Percentiles rank a stretch among this genome's conserved stretches.
phyloP scores from a whole-genome alignment of 2,329 filamentous ascomycete genomes.

The Paraphoma sp. region DNA sequence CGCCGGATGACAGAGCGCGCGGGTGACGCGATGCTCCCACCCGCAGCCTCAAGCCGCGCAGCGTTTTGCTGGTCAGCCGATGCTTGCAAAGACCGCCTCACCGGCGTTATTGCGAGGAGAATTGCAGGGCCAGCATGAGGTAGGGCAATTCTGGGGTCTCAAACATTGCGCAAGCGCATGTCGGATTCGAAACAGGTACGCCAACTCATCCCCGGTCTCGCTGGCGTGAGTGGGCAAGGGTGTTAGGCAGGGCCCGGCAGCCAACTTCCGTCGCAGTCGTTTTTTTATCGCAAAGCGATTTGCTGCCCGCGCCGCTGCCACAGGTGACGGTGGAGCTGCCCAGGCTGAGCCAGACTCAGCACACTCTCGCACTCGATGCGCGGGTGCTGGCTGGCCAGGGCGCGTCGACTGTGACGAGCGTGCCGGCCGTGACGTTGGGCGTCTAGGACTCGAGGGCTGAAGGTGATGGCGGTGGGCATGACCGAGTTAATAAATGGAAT shows the following conservation, averaged over 20 bases:
- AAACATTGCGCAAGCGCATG: slow-evolving; percentile 31
- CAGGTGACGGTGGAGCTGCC: slow-evolving; percentile 33
- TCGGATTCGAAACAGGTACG: slow-evolving; percentile 43
- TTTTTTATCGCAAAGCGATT: slow-evolving; percentile 43
- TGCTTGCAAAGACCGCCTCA: slow-evolving; percentile 7
- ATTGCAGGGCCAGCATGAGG: slow-evolving; percentile 23
- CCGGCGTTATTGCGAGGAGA: slow-evolving; percentile 6
- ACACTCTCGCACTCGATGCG: slow-evolving; percentile 31
- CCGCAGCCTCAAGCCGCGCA: background rate
- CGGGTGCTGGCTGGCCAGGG: slow-evolving; percentile 24
- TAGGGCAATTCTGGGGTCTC: slow-evolving; percentile 25
- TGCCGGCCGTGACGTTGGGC: background rate
- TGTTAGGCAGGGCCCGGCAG: slow-evolving; percentile 30
- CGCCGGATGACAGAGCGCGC: slow-evolving; percentile 39
- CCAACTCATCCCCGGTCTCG: slow-evolving; percentile 27
- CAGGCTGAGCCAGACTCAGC: slow-evolving; percentile 35
- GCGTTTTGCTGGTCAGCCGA: background rate
- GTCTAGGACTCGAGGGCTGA: slow-evolving; percentile 3
- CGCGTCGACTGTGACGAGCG: slow-evolving; percentile 2
- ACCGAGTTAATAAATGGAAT: slow-evolving; percentile 26
- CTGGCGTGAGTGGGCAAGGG: slow-evolving; percentile 15
- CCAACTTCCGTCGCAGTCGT: slow-evolving; percentile 36
- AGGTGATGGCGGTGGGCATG: slow-evolving; percentile 3
- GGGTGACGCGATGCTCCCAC: slow-evolving; percentile 32
- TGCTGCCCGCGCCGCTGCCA: slow-evolving; percentile 34